Evolutionary conservation across 1,284 basidiomycete genomes (phyloP).

Genomic region (Apiotrichum montevideense): DNA sequence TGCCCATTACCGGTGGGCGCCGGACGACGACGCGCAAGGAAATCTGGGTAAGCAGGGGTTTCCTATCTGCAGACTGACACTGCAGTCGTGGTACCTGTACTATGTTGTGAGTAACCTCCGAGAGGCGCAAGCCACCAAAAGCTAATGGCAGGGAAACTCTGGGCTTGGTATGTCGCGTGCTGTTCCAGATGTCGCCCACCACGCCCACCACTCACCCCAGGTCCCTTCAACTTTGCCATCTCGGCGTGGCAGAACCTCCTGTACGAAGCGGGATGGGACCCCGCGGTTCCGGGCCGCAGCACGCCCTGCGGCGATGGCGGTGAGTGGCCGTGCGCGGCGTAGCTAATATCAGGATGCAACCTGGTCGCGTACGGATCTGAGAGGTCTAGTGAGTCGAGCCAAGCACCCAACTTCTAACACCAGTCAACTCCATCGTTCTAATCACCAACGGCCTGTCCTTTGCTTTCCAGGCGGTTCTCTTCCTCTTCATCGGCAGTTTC

Average conservation of each 20-base stretch:
- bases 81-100: slow-evolving; percentile 38
- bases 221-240: slow-evolving; percentile 44
- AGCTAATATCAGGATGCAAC: slow-evolving; percentile 23
- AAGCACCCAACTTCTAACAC: too few species aligned
- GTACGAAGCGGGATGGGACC: slow-evolving; percentile 39
- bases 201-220: slow-evolving; percentile 8
- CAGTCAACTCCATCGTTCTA: slow-evolving; percentile 23
- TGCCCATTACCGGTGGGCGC: slow-evolving; percentile 34
- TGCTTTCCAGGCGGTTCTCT: slow-evolving; percentile 19
- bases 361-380: slow-evolving; percentile 30
- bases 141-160: slow-evolving; percentile 25
- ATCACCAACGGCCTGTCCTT: slow-evolving; percentile 23
- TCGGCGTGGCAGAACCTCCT: slow-evolving; percentile 39
- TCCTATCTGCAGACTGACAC: not conserved
- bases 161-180: slow-evolving; percentile 29
- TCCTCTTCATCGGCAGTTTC: slow-evolving; percentile 19
- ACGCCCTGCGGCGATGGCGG: slow-evolving; percentile 26
- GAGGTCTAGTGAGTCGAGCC: slow-evolving; percentile 24
- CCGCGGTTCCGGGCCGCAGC: slow-evolving; percentile 28
- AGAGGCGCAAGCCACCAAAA: not conserved
- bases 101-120: slow-evolving; percentile 19
- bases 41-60: slow-evolving; percentile 29
- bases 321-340: slow-evolving; percentile 9
- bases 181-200: not conserved
- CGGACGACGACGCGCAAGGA: slow-evolving; percentile 38